Percentiles rank a stretch among this genome's conserved stretches.
Evolutionary conservation across 148 eudicot species (phyloP).

Genomic region (Chenopodium quinoa): DNA sequence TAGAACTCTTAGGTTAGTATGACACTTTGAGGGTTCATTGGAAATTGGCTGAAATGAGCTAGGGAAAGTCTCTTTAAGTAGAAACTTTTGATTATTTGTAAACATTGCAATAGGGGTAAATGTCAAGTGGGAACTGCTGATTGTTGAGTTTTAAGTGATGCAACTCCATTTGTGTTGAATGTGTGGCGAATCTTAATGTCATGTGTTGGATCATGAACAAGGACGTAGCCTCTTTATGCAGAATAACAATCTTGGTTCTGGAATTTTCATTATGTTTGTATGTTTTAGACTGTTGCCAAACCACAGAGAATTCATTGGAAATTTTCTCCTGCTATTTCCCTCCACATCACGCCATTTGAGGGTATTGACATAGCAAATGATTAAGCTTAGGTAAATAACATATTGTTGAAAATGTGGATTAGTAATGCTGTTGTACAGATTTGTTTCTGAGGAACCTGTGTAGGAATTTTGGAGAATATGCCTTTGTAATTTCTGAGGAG

Average conservation of each 20-base stretch:
- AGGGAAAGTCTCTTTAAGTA: too few relatives aligned
- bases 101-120: too few relatives aligned
- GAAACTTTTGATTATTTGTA: too few relatives aligned
- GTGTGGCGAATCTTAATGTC: too few relatives aligned
- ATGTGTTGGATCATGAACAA: neutral
- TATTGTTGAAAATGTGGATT: neutral
- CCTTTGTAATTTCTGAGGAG: neutral
- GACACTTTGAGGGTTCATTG: too few relatives aligned
- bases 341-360: neutral
- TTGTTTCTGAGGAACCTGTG: neutral
- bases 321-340: neutral
- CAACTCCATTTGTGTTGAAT: too few relatives aligned
- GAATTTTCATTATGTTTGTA: neutral
- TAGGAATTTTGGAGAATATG: neutral
- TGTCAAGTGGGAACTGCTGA: too few relatives aligned
- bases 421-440: neutral
- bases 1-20: neutral
- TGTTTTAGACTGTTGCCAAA: neutral
- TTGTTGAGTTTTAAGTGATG: too few relatives aligned
- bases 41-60: too few relatives aligned
- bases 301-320: neutral
- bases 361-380: neutral
- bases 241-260: neutral
- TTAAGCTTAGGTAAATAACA: neutral
- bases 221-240: neutral